phyloP scores from a whole-genome alignment of 2,329 filamentous ascomycete species.

The Phoma sp. region DNA sequence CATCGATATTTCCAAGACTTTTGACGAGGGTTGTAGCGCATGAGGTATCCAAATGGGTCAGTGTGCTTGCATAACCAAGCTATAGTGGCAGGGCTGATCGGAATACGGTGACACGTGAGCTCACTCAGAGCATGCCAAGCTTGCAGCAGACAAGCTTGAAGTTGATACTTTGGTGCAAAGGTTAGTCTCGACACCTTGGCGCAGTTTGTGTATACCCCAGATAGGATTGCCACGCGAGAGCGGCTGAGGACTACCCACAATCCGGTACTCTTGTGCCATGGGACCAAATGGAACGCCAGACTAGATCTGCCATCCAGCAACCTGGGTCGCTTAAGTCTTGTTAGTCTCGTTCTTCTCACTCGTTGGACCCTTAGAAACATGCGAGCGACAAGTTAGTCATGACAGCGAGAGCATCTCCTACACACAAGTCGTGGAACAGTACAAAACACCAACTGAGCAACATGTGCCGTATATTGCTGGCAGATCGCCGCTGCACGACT shows the following conservation, averaged over 20 bases:
- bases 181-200: slow-evolving; percentile 18
- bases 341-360: background rate
- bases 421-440: background rate
- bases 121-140: slow-evolving; percentile 8
- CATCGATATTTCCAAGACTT: slow-evolving; percentile 37
- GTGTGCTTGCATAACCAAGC: background rate
- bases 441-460: background rate
- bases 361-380: background rate
- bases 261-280: slow-evolving; percentile 1
- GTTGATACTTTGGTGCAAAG: background rate
- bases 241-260: slow-evolving; percentile 17
- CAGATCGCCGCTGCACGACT: slow-evolving; percentile 5
- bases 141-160: slow-evolving; percentile 3
- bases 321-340: background rate
- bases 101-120: slow-evolving; percentile 2
- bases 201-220: slow-evolving; percentile 5
- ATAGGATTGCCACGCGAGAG: slow-evolving; percentile 8
- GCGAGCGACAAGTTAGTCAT: background rate
- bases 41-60: slow-evolving; percentile 2
- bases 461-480: background rate
- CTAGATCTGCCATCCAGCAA: background rate
- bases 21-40: slow-evolving; percentile 18
- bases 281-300: too few species aligned
- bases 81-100: slow-evolving; percentile 1
- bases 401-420: background rate